Conservation (phyloP, 805 yeast species). For the Candida insectorum region DNA sequence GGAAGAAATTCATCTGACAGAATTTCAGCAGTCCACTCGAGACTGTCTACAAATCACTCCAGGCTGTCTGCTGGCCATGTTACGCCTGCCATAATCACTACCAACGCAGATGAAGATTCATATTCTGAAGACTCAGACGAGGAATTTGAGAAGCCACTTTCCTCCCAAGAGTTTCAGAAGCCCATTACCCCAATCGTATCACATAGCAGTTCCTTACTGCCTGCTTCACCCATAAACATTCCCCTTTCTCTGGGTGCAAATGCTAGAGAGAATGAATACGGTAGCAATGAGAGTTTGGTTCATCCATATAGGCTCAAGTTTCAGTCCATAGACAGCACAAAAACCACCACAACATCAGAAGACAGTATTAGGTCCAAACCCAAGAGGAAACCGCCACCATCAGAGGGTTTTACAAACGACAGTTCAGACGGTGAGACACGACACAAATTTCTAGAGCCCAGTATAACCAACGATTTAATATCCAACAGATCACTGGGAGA, state of each 20-base stretch:
- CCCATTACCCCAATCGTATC: slow-evolving; percentile 8
- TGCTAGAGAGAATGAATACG: slow-evolving; percentile 22
- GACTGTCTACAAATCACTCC: no score
- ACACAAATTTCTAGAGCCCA: slow-evolving; percentile 1
- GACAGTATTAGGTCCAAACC: slow-evolving; percentile 10
- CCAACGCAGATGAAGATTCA: slow-evolving; percentile 5
- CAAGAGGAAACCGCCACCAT: slow-evolving; percentile 29
- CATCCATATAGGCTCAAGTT: slow-evolving; percentile 3
- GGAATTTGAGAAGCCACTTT: slow-evolving; percentile 1
- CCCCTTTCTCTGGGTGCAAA: slow-evolving; percentile 27
- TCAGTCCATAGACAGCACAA: slow-evolving; percentile 11
- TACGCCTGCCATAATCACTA: slow-evolving; percentile 11
- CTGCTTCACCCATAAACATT: slow-evolving; percentile 22
- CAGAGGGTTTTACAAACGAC: neutral
- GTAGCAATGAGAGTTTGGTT: slow-evolving; percentile 19
- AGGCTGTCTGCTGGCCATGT: no score
- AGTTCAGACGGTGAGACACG: neutral
- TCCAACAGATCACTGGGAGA: slow-evolving; percentile 12
- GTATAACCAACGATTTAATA: neutral
- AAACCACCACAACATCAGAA: slow-evolving; percentile 6
- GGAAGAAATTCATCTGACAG: no score
- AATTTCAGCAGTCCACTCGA: no score
- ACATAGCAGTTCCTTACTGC: slow-evolving; percentile 8
- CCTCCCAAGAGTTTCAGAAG: slow-evolving; percentile 4
- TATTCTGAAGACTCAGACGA: neutral